These are phyloP conservation scores for Yamadazyma conglobata DNA, from an alignment of 1,139 yeast genomes.

Conservation along the genomic window DNA sequence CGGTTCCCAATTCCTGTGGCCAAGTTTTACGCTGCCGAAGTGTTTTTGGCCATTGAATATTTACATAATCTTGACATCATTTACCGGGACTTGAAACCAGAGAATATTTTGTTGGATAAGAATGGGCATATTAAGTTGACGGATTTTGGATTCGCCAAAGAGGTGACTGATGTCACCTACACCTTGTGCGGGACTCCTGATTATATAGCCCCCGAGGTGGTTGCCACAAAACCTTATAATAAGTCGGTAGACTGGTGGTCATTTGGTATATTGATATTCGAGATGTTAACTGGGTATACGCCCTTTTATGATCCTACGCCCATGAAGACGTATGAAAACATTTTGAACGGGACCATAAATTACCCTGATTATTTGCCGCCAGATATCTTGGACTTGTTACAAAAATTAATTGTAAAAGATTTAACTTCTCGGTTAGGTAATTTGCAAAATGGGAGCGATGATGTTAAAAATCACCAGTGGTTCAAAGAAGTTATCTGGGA, in stretches of 20 bases:
- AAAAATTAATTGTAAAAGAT: slow-evolving; percentile 51
- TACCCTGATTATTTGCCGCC: slow-evolving; percentile 50
- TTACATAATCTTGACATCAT: slow-evolving; percentile 56
- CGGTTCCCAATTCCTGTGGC: slow-evolving; percentile 62
- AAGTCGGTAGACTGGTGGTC: slow-evolving; percentile 68
- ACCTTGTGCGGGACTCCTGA: slow-evolving; percentile 65
- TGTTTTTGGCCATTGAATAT: slow-evolving; percentile 54
- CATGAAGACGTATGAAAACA: slow-evolving; percentile 60
- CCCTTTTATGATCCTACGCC: slow-evolving; percentile 62
- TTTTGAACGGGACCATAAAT: slow-evolving; percentile 48
- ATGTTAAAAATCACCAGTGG: slow-evolving; percentile 57
- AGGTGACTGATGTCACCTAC: slow-evolving; percentile 56
- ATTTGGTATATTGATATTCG: slow-evolving; percentile 55
- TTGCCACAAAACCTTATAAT: slow-evolving; percentile 59
- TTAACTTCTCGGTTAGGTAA: slow-evolving; percentile 56
- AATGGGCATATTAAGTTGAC: slow-evolving; percentile 60
- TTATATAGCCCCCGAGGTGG: slow-evolving; percentile 62
- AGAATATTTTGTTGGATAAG: slow-evolving; percentile 53
- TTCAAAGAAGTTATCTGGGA: slow-evolving; percentile 62
- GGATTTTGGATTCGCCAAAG: slow-evolving; percentile 63
- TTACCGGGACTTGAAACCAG: slow-evolving; percentile 61
- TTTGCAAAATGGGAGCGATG: slow-evolving; percentile 55
- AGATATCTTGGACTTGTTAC: slow-evolving; percentile 50
- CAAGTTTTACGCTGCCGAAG: slow-evolving; percentile 62
- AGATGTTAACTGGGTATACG: slow-evolving; percentile 61